Conservation (phyloP, 2,329 filamentous ascomycete genomes). For the Pyricularia sp. region DNA sequence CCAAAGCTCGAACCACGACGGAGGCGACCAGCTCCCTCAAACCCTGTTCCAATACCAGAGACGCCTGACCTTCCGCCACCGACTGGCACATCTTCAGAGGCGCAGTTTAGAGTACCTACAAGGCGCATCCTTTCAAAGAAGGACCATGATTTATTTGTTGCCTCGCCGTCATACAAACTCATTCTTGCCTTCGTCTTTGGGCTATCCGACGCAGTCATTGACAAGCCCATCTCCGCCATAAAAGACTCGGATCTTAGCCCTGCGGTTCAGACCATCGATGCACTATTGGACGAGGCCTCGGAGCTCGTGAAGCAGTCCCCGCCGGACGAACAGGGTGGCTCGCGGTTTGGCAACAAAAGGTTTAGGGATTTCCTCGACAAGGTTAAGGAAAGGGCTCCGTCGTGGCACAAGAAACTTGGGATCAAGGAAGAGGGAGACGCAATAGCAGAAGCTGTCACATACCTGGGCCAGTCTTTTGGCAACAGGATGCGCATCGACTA, state of each 20-base stretch:
- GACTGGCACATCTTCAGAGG: constrained; percentile 37
- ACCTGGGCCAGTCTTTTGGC: constrained; percentile 76
- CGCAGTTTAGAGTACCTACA: constrained; percentile 52
- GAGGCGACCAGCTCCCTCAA: constrained; percentile 40
- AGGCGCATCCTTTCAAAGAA: constrained; percentile 71
- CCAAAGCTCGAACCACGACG: constrained; percentile 60
- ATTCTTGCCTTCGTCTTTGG: constrained; percentile 79
- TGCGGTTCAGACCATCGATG: constrained; percentile 53
- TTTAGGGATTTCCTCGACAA: constrained; percentile 77
- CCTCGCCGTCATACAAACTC: constrained; percentile 66
- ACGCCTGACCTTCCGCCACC: constrained; percentile 67
- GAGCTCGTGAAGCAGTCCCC: constrained; percentile 59
- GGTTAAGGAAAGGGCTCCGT: constrained; percentile 41
- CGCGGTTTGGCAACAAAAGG: constrained; percentile 87
- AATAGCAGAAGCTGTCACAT: constrained; percentile 64
- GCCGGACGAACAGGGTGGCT: constrained; percentile 77
- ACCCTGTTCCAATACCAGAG: constrained; percentile 56
- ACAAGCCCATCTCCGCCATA: constrained; percentile 56
- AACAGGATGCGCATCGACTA: constrained; percentile 88
- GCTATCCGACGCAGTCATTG: constrained; percentile 71
- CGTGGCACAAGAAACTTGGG: constrained; percentile 54
- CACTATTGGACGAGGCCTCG: constrained; percentile 62
- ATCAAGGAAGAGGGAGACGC: constrained; percentile 31
- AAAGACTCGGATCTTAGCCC: constrained; percentile 47
- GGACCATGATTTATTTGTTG: constrained; percentile 75